Evolutionary conservation across 805 yeast species (phyloP).

Genomic region (Saccharomycopsis sp.): DNA sequence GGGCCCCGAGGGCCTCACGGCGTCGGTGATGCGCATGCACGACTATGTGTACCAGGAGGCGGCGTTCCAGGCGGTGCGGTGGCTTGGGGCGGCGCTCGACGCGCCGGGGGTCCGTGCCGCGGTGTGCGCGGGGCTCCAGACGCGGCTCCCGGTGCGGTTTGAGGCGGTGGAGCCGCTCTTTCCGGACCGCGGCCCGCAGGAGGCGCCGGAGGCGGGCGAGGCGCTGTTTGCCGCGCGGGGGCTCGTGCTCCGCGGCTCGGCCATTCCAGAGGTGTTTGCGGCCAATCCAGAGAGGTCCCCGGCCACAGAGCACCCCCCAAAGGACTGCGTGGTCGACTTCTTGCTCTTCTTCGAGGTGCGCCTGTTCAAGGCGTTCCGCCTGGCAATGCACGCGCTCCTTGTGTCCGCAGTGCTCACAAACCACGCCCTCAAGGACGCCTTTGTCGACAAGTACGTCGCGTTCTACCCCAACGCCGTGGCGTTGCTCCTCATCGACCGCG

Average conservation of each 20-base stretch:
- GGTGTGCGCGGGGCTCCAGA: neutral
- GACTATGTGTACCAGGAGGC: slow-evolving; percentile 46
- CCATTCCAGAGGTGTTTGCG: neutral
- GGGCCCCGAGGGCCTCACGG: slow-evolving; percentile 42
- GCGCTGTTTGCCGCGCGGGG: neutral
- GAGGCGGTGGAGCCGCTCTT: neutral
- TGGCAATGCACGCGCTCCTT: slow-evolving; percentile 39
- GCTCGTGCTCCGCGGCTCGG: neutral
- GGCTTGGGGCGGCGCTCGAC: slow-evolving; percentile 35
- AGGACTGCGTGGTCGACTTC: slow-evolving; percentile 29
- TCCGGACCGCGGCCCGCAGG: neutral
- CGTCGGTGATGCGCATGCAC: slow-evolving; percentile 44
- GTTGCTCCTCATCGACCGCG: slow-evolving; percentile 53
- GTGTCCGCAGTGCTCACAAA: slow-evolving; percentile 53
- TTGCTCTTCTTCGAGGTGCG: slow-evolving; percentile 55
- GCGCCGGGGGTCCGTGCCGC: neutral
- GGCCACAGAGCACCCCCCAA: slow-evolving; percentile 10
- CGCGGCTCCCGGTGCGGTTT: neutral
- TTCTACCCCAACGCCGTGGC: slow-evolving; percentile 9
- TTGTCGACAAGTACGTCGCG: neutral
- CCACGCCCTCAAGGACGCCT: slow-evolving; percentile 32
- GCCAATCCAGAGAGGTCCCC: neutral
- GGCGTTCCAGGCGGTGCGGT: slow-evolving; percentile 38
- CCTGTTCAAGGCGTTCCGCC: slow-evolving; percentile 46
- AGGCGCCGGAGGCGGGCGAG: neutral